phyloP scores from a whole-genome alignment of 2,329 filamentous ascomycete species.

The Alternaria brassicicola region DNA sequence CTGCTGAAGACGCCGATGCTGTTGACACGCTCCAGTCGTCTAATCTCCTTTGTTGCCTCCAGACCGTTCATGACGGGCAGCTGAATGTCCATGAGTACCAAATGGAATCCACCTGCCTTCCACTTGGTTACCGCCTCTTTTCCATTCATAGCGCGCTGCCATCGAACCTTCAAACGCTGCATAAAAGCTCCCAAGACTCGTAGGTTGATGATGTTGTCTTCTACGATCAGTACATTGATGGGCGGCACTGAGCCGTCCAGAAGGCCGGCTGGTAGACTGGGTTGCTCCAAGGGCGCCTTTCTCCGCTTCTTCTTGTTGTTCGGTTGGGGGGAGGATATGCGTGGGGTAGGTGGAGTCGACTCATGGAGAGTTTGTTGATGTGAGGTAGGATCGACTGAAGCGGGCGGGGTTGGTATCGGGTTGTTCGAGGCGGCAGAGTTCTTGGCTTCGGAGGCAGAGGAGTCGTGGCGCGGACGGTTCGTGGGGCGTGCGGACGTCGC shows the following conservation, averaged over 20 bases:
- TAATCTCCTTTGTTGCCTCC: slow-evolving; percentile 93
- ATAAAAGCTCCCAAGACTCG: slow-evolving; percentile 93
- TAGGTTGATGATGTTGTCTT: slow-evolving; percentile 98
- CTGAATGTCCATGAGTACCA: slow-evolving; percentile 98
- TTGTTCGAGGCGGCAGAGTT: slow-evolving; percentile 53
- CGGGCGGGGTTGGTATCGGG: slow-evolving; percentile 63
- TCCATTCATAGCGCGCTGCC: slow-evolving; percentile 97
- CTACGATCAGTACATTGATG: slow-evolving; percentile 96
- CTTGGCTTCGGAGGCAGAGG: slow-evolving; percentile 52
- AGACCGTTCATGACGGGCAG: slow-evolving; percentile 95
- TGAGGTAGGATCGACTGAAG: slow-evolving; percentile 52
- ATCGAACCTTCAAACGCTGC: slow-evolving; percentile 92
- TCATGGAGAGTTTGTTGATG: slow-evolving; percentile 40
- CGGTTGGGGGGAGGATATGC: slow-evolving; percentile 57
- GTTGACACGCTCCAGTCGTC: slow-evolving; percentile 86
- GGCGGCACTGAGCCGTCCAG: slow-evolving; percentile 86
- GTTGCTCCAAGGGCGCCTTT: slow-evolving; percentile 44
- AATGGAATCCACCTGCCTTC: slow-evolving; percentile 88
- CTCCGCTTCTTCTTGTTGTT: slow-evolving; percentile 54
- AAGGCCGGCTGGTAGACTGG: slow-evolving; percentile 60
- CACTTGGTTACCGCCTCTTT: slow-evolving; percentile 92
- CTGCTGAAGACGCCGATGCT: slow-evolving; percentile 85
- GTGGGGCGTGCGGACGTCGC: slow-evolving; percentile 42
- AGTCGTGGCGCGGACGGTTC: slow-evolving; percentile 48
- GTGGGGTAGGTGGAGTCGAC: slow-evolving; percentile 56